A percentile compares a stretch with the other conserved stretches of the same genome.
Conservation (phyloP, 169 alveolate species). For the Cyclospora cayetanensis region DNA sequence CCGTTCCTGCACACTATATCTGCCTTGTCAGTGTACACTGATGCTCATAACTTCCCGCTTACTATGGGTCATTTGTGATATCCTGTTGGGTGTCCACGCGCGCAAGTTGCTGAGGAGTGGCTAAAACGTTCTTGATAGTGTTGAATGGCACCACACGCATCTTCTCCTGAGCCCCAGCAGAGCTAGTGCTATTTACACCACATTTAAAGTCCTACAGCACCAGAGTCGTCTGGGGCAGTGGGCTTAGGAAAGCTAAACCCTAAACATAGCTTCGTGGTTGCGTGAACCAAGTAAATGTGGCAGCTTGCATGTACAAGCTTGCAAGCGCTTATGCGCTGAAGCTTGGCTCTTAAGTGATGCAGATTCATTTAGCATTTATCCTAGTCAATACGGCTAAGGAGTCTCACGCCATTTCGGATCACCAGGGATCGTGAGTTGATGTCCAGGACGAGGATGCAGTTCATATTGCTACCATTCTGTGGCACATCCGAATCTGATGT, state of each 20-base stretch:
- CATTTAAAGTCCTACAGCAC: too few species aligned
- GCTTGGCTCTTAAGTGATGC: too few species aligned
- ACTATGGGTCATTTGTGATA: conserved; percentile 28
- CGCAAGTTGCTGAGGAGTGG: conserved; percentile 55
- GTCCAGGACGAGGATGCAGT: conserved; percentile 48
- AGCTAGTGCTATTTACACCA: not conserved
- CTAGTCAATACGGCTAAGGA: too few species aligned
- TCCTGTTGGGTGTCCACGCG: conserved; percentile 36
- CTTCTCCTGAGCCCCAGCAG: conserved; percentile 41
- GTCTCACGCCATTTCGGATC: conserved; percentile 23
- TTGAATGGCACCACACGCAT: conserved; percentile 39
- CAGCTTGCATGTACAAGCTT: too few species aligned
- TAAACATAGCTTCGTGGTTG: too few species aligned
- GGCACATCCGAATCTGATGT: not conserved
- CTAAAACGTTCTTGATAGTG: conserved; percentile 14
- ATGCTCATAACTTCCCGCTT: not conserved
- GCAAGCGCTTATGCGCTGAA: too few species aligned
- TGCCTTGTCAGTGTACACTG: not conserved
- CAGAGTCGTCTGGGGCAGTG: too few species aligned
- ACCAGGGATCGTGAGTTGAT: not conserved
- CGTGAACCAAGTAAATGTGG: too few species aligned
- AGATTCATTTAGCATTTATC: too few species aligned
- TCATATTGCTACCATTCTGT: conserved; percentile 37
- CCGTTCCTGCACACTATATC: not conserved
- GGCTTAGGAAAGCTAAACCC: too few species aligned